Percentiles rank a stretch among this genome's conserved stretches.
Evolutionary conservation across 768 basidiomycete species (phyloP).

Genomic region (Sporobolomyces roseus): DNA sequence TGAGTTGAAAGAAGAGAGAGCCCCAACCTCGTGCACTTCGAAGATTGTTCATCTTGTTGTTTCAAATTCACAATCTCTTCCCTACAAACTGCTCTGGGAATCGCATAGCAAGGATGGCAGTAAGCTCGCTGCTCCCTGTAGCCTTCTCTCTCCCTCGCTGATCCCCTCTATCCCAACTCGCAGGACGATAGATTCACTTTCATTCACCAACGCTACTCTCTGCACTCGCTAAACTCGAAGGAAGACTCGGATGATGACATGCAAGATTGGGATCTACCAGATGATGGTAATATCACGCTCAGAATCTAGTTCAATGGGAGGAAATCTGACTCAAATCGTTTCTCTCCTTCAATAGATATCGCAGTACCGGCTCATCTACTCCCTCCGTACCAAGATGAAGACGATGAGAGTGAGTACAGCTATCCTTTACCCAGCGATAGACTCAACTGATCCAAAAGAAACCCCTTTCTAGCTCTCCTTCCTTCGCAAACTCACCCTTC

Average conservation of each 20-base stretch:
- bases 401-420: constrained; percentile 40
- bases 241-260: constrained; percentile 1
- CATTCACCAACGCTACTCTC: background rate
- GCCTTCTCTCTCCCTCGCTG: no score
- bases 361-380: constrained; percentile 38
- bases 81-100: no score
- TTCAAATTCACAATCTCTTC: no score
- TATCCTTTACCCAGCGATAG: background rate
- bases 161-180: background rate
- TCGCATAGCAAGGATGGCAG: background rate
- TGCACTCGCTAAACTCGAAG: background rate
- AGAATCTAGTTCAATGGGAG: no score
- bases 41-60: no score
- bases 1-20: background rate
- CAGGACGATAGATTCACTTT: constrained; percentile 35
- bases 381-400: constrained; percentile 43
- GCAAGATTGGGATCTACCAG: constrained; percentile 17
- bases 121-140: background rate
- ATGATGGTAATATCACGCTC: constrained; percentile 16
- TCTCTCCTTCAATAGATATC: constrained; percentile 30
- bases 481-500: constrained; percentile 42
- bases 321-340: background rate
- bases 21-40: no score
- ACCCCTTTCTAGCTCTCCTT: constrained; percentile 26
- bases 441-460: no score